These are phyloP conservation scores for Cadophora sp. DNA, from an alignment of 2,329 filamentous ascomycete genomes.

Conservation along the genomic window DNA sequence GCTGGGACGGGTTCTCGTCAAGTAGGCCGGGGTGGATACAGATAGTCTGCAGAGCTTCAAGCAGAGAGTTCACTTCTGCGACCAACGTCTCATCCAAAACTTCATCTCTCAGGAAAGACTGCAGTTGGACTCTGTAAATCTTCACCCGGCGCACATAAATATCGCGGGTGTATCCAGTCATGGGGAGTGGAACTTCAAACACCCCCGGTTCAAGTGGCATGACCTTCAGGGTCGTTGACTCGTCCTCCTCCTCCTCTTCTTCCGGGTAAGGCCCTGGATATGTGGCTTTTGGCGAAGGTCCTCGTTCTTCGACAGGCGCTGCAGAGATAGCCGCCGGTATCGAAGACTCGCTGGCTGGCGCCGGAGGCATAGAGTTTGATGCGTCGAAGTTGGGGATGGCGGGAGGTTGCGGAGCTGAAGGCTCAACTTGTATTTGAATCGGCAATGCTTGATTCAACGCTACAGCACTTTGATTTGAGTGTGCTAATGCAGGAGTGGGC, in stretches of 20 bases:
- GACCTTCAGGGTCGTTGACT: conserved; percentile 10
- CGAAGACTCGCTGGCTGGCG: neutral
- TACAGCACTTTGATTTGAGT: conserved; percentile 3
- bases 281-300: neutral
- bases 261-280: neutral
- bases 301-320: neutral
- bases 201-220: conserved; percentile 45
- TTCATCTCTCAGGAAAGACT: conserved; percentile 55
- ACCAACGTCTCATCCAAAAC: conserved; percentile 51
- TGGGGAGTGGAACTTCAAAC: conserved; percentile 62
- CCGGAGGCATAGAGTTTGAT: neutral
- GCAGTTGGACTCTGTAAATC: conserved; percentile 52
- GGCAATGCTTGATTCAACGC: neutral
- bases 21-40: conserved; percentile 64
- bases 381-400: neutral
- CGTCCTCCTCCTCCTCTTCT: conserved; percentile 15
- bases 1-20: conserved; percentile 50
- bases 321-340: neutral
- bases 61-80: conserved; percentile 57
- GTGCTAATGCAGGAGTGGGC: neutral
- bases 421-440: neutral
- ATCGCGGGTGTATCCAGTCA: conserved; percentile 59
- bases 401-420: neutral
- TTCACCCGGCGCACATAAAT: conserved; percentile 59
- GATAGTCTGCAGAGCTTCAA: conserved; percentile 58